Base-by-base conservation (phyloP, 495 filamentous ascomycete species). In the Astrothelium macrocarpum region DNA sequence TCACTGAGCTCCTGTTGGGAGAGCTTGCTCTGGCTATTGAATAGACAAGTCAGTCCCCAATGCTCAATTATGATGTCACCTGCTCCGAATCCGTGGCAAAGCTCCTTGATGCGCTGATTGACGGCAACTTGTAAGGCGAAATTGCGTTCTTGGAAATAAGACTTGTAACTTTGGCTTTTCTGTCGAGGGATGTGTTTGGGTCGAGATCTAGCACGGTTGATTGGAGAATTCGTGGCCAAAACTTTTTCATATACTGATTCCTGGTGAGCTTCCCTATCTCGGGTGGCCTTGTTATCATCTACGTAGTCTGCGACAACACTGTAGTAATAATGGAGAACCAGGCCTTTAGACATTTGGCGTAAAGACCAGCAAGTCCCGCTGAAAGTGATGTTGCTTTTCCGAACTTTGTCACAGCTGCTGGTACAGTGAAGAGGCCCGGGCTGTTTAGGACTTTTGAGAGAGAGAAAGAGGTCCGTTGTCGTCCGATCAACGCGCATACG, bases 1-100 rank as follows among this genome's bases (percentile, higher is more conserved):
- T 99, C 94, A 59, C 84, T 85, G 67, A 99, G 86, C 79, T 97
- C 91, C 72, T 95, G 85, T 70, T 91, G 90, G 45, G 91, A 95
- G 70, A 99, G 88, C 80, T 97, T 98, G 71, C 75, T 77, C 71
- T 78, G 75, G 65, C 75, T 77, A 66, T 68, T 25, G 29, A 20
- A 31, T 46, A 62, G 53, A 43, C 65, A n/a, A 34, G 64, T 71
- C 62, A 71, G 69, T 64, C 36, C 39, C 18, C 64, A 23, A 23
- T 58, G 39, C 32, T 49, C 32, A 39, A 70, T 62, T 11, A n/a
- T 49, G 25, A 62, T 43, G 14, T 32, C 20, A 28, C 20, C 42
- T 5, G 34, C 3, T 16, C 28, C 43, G n/a, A 20, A 49, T 20
- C 42, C 26, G 34, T 62, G 60, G 20, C 28, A 43, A 49, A 62